Conservation (phyloP, 2,329 filamentous ascomycete species). For the Beauveria brongniartii region DNA sequence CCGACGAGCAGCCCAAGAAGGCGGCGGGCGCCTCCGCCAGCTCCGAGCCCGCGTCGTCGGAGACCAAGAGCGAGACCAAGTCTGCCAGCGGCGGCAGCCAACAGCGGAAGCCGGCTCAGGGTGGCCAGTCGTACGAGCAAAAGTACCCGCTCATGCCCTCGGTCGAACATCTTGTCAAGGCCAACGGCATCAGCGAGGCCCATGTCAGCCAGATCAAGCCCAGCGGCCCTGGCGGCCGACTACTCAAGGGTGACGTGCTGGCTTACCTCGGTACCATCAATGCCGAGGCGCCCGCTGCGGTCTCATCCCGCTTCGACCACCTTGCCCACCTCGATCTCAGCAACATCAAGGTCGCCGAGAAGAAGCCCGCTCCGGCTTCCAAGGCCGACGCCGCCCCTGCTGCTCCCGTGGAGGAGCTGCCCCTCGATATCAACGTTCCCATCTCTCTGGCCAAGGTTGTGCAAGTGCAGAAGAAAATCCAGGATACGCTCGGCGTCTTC, state of each 20-base stretch:
- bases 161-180: constrained; percentile 71
- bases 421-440: constrained; percentile 57
- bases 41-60: constrained; percentile 13
- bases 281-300: constrained; percentile 59
- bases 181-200: constrained; percentile 66
- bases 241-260: constrained; percentile 92
- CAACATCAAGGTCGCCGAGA: constrained; percentile 77
- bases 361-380: constrained; percentile 34
- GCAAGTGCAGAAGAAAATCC: constrained; percentile 72
- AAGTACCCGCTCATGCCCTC: constrained; percentile 74
- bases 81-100: constrained; percentile 17
- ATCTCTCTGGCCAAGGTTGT: constrained; percentile 73
- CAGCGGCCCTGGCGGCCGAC: constrained; percentile 76
- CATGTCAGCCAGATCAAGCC: constrained; percentile 76
- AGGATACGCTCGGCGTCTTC: constrained; percentile 68
- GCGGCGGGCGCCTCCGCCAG: constrained; percentile 20
- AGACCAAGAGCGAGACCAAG: constrained; percentile 23
- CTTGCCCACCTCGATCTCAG: constrained; percentile 82
- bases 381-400: constrained; percentile 31
- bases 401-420: constrained; percentile 35
- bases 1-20: constrained; percentile 49
- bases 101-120: constrained; percentile 27
- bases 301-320: constrained; percentile 65
- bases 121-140: constrained; percentile 50
- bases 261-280: constrained; percentile 78